A percentile compares a stretch with the other conserved stretches of the same genome.
These are phyloP conservation scores for Apiospora koreana DNA, from an alignment of 2,329 filamentous ascomycete species.

Conservation along the genomic window DNA sequence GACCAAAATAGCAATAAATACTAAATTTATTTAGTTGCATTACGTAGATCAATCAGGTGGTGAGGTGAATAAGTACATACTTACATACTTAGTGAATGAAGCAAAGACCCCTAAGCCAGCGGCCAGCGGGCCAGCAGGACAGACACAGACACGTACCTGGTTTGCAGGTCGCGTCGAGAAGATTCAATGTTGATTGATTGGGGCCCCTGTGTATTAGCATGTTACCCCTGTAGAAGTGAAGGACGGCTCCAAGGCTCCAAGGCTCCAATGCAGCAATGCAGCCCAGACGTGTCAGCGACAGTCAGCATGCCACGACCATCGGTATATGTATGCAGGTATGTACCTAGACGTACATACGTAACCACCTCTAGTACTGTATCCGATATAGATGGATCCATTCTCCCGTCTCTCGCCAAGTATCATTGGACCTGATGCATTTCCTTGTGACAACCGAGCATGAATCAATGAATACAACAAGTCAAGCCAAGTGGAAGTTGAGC, in stretches of 20 bases:
- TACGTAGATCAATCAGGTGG: not conserved
- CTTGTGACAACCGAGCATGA: not conserved
- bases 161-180: no score
- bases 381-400: not conserved
- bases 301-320: no score
- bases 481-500: no score
- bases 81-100: no score
- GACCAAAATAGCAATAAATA: not conserved
- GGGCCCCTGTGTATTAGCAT: not conserved
- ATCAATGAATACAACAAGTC: no score
- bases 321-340: not conserved
- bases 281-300: not conserved
- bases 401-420: not conserved
- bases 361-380: not conserved
- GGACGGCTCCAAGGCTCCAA: not conserved
- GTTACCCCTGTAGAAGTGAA: not conserved
- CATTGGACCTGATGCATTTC: not conserved
- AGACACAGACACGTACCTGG: not conserved
- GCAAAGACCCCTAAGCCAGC: not conserved
- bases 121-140: no score
- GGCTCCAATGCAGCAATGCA: not conserved
- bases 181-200: not conserved
- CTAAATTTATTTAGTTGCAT: not conserved
- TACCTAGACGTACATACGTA: not conserved
- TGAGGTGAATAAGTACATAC: not conserved